Conservation (phyloP, 1,139 yeast species). For the Magnusiomyces magnusii region DNA sequence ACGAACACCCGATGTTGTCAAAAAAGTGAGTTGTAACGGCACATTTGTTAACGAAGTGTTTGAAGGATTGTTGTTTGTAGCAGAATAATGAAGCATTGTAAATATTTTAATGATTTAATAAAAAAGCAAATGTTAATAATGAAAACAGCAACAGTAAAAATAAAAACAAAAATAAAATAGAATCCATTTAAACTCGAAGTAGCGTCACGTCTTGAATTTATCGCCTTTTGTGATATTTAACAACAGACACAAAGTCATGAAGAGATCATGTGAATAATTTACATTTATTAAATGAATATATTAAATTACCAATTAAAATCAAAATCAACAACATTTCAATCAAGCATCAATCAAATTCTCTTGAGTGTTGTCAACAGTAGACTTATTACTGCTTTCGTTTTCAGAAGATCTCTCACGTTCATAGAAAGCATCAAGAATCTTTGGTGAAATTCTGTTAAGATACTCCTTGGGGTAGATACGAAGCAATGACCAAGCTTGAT, state of each 20-base stretch:
- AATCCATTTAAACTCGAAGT: too few species aligned
- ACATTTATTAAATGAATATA: not conserved
- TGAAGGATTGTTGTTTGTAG: constrained; percentile 3
- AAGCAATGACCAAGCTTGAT: constrained; percentile 95
- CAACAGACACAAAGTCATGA: not conserved
- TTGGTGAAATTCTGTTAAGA: constrained; percentile 97
- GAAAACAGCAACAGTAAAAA: not conserved
- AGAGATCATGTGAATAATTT: not conserved
- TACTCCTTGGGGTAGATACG: constrained; percentile 98
- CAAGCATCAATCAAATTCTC: constrained; percentile 49
- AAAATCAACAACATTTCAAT: constrained; percentile 13
- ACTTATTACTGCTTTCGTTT: too few species aligned
- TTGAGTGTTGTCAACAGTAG: constrained; percentile 30
- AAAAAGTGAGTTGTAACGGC: constrained; percentile 21
- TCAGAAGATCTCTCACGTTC: constrained; percentile 53
- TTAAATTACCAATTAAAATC: not conserved
- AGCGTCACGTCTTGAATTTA: too few species aligned
- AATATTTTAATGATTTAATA: too few species aligned
- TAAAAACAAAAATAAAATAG: not conserved
- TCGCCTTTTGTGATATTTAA: too few species aligned
- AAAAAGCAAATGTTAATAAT: too few species aligned
- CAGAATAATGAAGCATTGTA: not conserved
- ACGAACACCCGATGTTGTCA: constrained; percentile 25
- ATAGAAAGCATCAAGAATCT: constrained; percentile 89
- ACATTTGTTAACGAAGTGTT: constrained; percentile 6